Percentiles rank a stretch among this genome's conserved stretches.
Conservation (phyloP, 2,329 filamentous ascomycete species). For the Xylariaceae sp. region DNA sequence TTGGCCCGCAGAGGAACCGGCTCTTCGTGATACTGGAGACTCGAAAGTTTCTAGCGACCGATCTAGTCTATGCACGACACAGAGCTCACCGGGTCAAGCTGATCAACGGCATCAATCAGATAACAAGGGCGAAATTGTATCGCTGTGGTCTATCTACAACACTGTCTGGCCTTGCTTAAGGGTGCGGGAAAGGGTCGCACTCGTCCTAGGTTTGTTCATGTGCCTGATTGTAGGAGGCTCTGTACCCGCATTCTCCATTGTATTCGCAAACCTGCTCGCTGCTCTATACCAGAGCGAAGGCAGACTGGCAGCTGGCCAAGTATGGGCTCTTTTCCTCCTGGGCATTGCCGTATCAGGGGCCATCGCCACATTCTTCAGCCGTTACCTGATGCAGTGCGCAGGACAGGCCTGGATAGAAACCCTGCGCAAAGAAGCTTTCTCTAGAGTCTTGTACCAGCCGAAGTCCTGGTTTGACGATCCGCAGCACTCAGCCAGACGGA, state of each 20-base stretch:
- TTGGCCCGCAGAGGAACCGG: too few relatives aligned
- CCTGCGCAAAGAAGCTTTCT: slow-evolving; percentile 61
- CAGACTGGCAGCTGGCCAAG: slow-evolving; percentile 40
- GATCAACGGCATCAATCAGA: too few relatives aligned
- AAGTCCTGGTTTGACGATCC: slow-evolving; percentile 69
- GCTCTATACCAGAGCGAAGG: slow-evolving; percentile 57
- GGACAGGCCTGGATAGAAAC: slow-evolving; percentile 72
- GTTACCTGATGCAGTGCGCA: slow-evolving; percentile 63
- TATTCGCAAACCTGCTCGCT: slow-evolving; percentile 64
- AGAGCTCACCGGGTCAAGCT: too few relatives aligned
- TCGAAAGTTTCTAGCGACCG: too few relatives aligned
- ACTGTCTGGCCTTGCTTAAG: slow-evolving; percentile 65
- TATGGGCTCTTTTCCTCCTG: slow-evolving; percentile 65
- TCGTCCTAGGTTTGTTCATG: slow-evolving; percentile 54
- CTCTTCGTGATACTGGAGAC: too few relatives aligned
- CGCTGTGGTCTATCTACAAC: slow-evolving; percentile 49
- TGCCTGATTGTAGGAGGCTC: slow-evolving; percentile 57
- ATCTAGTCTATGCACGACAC: too few relatives aligned
- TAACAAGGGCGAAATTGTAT: too few relatives aligned
- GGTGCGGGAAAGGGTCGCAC: slow-evolving; percentile 38
- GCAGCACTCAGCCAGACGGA: slow-evolving; percentile 52
- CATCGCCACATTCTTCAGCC: slow-evolving; percentile 54
- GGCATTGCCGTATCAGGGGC: slow-evolving; percentile 62
- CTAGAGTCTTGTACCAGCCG: slow-evolving; percentile 66
- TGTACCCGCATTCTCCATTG: slow-evolving; percentile 68